Percentiles rank a stretch among this genome's conserved stretches.
Conservation (phyloP, 768 basidiomycete species). For the Termitomyces sp. region DNA sequence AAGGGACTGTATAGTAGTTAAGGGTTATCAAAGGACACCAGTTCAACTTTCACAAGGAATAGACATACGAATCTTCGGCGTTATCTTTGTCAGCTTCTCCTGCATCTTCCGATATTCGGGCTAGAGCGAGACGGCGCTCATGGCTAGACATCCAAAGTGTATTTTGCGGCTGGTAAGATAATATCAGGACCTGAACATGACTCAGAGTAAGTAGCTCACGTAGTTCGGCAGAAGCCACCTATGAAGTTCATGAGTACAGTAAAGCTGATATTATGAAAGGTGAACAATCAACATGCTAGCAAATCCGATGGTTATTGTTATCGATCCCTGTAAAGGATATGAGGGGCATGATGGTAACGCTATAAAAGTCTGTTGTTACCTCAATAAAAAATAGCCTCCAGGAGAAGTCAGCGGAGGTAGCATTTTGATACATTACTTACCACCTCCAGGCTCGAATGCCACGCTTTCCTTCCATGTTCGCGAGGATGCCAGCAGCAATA, state of each 20-base stretch:
- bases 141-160: slow-evolving; percentile 50
- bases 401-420: neutral
- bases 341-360: neutral
- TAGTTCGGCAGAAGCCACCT: slow-evolving; percentile 60
- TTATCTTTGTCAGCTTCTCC: slow-evolving; percentile 64
- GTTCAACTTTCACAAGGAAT: neutral
- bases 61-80: slow-evolving; percentile 48
- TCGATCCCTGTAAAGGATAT: slow-evolving; percentile 40
- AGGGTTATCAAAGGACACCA: neutral
- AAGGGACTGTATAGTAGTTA: slow-evolving; percentile 31
- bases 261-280: neutral
- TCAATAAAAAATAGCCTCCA: slow-evolving; percentile 68
- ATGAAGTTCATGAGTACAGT: neutral
- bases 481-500: slow-evolving; percentile 72
- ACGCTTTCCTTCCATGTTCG: slow-evolving; percentile 59
- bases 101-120: slow-evolving; percentile 61
- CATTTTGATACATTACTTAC: slow-evolving; percentile 25
- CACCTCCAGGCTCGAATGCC: slow-evolving; percentile 72
- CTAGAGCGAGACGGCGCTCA: slow-evolving; percentile 56
- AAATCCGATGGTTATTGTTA: slow-evolving; percentile 58
- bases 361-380: slow-evolving; percentile 22
- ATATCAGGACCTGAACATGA: neutral
- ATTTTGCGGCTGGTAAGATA: slow-evolving; percentile 44
- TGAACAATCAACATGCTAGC: slow-evolving; percentile 38
- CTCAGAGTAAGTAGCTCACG: slow-evolving; percentile 25